phyloP scores from a whole-genome alignment of 2,329 filamentous ascomycete species.

The Venturia pyrina region DNA sequence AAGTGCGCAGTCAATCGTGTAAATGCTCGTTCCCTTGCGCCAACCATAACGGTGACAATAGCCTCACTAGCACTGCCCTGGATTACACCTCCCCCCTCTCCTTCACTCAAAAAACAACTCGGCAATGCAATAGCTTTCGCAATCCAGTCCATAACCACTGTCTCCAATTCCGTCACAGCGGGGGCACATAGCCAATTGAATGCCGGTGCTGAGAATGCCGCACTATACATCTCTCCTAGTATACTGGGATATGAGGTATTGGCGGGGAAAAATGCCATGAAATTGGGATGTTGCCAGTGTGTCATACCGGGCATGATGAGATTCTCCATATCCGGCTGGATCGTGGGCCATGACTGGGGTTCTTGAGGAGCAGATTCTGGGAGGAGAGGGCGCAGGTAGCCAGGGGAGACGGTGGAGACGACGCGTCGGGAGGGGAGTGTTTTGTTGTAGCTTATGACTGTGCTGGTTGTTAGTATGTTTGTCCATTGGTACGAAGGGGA shows the following conservation, averaged over 20 bases:
- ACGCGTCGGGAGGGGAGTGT: conserved; percentile 61
- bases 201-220: conserved; percentile 77
- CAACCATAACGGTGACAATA: conserved; percentile 75
- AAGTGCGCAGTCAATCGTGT: neutral
- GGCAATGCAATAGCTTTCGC: conserved; percentile 67
- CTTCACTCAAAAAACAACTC: conserved; percentile 60
- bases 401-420: conserved; percentile 67
- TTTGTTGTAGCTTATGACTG: conserved; percentile 78
- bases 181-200: conserved; percentile 98
- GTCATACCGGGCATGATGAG: conserved; percentile 89
- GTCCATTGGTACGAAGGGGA: neutral
- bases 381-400: conserved; percentile 73
- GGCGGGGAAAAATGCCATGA: conserved; percentile 92
- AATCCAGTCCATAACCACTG: conserved; percentile 85
- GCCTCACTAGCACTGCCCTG: conserved; percentile 86
- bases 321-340: conserved; percentile 71
- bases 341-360: conserved; percentile 65
- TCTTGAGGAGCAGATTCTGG: conserved; percentile 54
- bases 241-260: conserved; percentile 74
- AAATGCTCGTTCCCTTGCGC: conserved; percentile 60
- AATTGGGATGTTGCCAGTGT: conserved; percentile 90
- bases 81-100: conserved; percentile 81
- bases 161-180: conserved; percentile 87
- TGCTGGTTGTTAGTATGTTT: conserved; percentile 4
- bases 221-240: conserved; percentile 84